A percentile compares a stretch with the other conserved stretches of the same genome.
These are phyloP conservation scores for Adansonia grandidieri DNA, from an alignment of 441 rosid genomes.

Conservation along the genomic window DNA sequence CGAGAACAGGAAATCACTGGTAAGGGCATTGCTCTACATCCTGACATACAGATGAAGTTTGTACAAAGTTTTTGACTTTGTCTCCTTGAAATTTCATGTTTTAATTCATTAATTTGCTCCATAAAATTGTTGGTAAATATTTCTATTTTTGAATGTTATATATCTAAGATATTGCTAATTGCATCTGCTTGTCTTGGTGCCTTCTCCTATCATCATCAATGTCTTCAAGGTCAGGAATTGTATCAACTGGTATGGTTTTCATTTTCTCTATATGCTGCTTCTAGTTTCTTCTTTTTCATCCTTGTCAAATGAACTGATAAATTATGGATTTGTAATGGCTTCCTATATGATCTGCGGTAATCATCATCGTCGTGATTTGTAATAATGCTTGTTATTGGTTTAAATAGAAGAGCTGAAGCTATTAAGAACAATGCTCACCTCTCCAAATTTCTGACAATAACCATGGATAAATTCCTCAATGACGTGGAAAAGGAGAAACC, in stretches of 20 bases:
- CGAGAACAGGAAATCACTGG: background rate
- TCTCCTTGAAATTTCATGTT: background rate
- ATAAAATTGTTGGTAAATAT: background rate
- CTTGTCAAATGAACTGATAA: background rate
- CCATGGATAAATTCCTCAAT: slow-evolving; percentile 20
- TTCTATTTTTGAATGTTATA: background rate
- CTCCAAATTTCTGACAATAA: slow-evolving; percentile 13
- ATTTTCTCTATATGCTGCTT: background rate
- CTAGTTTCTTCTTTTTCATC: background rate
- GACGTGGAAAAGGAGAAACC: slow-evolving; percentile 30
- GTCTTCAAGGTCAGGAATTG: background rate
- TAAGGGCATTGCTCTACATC: background rate
- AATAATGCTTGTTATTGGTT: background rate
- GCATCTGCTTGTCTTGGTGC: background rate
- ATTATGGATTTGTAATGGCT: background rate
- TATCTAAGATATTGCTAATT: background rate
- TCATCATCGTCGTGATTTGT: background rate
- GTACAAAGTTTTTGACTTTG: background rate
- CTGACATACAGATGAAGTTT: background rate
- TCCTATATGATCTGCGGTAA: background rate
- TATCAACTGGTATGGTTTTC: background rate
- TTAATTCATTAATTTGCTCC: background rate
- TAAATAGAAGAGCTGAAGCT: background rate
- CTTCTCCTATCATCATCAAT: background rate
- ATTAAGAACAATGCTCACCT: background rate